These are phyloP conservation scores for Ensete glaucum DNA, from an alignment of 176 grass and related monocot genomes.

Conservation along the genomic window DNA sequence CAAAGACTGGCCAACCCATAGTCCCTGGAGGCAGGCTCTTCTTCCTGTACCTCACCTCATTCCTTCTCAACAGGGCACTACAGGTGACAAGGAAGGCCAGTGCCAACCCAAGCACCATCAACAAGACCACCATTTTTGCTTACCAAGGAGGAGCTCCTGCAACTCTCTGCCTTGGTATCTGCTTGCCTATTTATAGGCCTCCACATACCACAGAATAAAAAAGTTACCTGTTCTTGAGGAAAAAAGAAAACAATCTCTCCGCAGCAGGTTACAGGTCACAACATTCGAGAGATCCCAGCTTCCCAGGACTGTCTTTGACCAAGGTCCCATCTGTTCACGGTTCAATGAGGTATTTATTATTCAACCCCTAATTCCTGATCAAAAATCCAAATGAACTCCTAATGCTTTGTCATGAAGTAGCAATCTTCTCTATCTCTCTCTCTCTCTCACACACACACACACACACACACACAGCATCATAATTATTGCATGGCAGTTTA, in stretches of 20 bases:
- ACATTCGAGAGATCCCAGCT: not conserved
- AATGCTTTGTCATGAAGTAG: not conserved
- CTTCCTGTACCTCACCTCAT: slow-evolving; percentile 17
- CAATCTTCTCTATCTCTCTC: too few relatives aligned
- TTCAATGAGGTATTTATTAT: not conserved
- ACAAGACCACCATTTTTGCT: not conserved
- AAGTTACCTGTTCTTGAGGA: not conserved
- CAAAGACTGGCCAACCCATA: slow-evolving; percentile 28
- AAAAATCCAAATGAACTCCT: not conserved
- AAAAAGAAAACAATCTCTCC: not conserved
- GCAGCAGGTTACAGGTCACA: not conserved
- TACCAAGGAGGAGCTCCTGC: not conserved
- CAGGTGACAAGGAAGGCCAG: slow-evolving; percentile 7
- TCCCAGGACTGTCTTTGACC: slow-evolving; percentile 4
- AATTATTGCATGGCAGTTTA: not conserved
- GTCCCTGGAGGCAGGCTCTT: slow-evolving; percentile 21
- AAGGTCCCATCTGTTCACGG: not conserved
- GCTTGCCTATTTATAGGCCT: slow-evolving; percentile 1
- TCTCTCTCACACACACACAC: too few relatives aligned
- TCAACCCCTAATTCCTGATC: not conserved
- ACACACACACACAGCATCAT: too few relatives aligned
- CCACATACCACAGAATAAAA: not conserved
- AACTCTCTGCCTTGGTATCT: not conserved
- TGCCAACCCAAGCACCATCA: slow-evolving; percentile 1
- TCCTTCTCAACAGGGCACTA: slow-evolving; percentile 19